phyloP scores from a whole-genome alignment of 2,329 filamentous ascomycete genomes.

The Metarhizium robertsii region DNA sequence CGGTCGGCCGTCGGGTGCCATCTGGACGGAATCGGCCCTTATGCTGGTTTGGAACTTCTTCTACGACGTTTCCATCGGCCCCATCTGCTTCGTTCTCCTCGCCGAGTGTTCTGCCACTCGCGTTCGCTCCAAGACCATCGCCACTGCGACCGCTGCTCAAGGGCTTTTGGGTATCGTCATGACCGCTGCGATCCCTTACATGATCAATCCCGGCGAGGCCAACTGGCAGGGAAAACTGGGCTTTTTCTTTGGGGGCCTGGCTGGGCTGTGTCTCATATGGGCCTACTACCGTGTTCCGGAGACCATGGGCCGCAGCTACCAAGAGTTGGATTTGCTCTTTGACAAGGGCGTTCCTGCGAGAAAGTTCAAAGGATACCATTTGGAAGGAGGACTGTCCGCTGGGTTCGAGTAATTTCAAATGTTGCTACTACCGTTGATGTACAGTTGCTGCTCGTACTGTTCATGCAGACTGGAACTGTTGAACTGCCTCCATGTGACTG shows the following conservation, averaged over 20 bases:
- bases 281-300: constrained; percentile 40
- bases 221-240: constrained; percentile 31
- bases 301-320: constrained; percentile 36
- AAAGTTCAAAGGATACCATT: constrained; percentile 20
- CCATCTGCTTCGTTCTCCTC: constrained; percentile 30
- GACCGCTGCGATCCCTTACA: constrained; percentile 38
- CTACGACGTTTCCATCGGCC: constrained; percentile 11
- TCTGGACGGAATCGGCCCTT: constrained; percentile 30
- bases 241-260: constrained; percentile 28
- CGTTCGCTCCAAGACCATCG: constrained; percentile 30
- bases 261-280: constrained; percentile 20
- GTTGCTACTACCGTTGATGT: background rate
- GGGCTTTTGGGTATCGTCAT: constrained; percentile 31
- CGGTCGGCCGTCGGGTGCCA: constrained; percentile 24
- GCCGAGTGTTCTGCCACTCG: constrained; percentile 33
- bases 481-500: too few species aligned
- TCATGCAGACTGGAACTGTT: background rate
- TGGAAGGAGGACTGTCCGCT: constrained; percentile 2
- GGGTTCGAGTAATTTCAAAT: background rate
- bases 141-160: constrained; percentile 32
- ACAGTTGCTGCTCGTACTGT: background rate
- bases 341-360: constrained; percentile 15
- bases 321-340: constrained; percentile 36
- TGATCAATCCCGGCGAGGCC: constrained; percentile 21
- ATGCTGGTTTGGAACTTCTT: constrained; percentile 27